phyloP scores from a whole-genome alignment of 2,329 filamentous ascomycete genomes.

The Dactylellina haptotyla region DNA sequence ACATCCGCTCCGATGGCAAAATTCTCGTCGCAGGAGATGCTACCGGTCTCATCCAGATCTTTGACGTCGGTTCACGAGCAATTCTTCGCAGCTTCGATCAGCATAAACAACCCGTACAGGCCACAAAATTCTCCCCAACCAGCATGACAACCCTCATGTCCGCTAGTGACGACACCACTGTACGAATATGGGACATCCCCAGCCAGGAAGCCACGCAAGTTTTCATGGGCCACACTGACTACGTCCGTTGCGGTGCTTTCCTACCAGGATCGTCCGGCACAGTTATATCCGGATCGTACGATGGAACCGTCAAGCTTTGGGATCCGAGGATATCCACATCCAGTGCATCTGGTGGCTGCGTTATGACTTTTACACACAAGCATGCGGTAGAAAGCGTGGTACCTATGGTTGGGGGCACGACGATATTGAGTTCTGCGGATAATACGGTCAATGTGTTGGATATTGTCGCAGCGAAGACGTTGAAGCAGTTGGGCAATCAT shows the following conservation, averaged over 20 bases:
- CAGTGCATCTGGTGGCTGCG: slow-evolving; percentile 61
- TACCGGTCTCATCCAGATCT: slow-evolving; percentile 90
- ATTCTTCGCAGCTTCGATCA: slow-evolving; percentile 95
- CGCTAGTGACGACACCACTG: slow-evolving; percentile 89
- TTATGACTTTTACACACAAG: slow-evolving; percentile 95
- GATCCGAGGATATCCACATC: slow-evolving; percentile 78
- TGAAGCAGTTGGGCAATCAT: slow-evolving; percentile 89
- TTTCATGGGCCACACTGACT: slow-evolving; percentile 89
- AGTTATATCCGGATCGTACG: slow-evolving; percentile 90
- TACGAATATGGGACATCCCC: slow-evolving; percentile 92
- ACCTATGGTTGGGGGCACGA: slow-evolving; percentile 85
- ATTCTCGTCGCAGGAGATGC: slow-evolving; percentile 93
- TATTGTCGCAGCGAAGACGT: slow-evolving; percentile 86
- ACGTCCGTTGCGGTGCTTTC: slow-evolving; percentile 87
- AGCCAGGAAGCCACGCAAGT: slow-evolving; percentile 78
- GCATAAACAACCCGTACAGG: slow-evolving; percentile 94
- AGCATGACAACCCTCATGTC: slow-evolving; percentile 87
- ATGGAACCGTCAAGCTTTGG: slow-evolving; percentile 92
- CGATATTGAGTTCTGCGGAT: slow-evolving; percentile 82
- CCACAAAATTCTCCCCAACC: slow-evolving; percentile 88
- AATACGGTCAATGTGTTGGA: slow-evolving; percentile 91
- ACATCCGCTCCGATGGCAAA: slow-evolving; percentile 86
- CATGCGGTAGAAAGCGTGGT: slow-evolving; percentile 89
- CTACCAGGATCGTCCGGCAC: slow-evolving; percentile 71
- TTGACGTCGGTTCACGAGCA: slow-evolving; percentile 86